Percentiles rank a stretch among this genome's conserved stretches.
phyloP scores from a whole-genome alignment of 2,329 filamentous ascomycete genomes.

The Penicillium sp. region DNA sequence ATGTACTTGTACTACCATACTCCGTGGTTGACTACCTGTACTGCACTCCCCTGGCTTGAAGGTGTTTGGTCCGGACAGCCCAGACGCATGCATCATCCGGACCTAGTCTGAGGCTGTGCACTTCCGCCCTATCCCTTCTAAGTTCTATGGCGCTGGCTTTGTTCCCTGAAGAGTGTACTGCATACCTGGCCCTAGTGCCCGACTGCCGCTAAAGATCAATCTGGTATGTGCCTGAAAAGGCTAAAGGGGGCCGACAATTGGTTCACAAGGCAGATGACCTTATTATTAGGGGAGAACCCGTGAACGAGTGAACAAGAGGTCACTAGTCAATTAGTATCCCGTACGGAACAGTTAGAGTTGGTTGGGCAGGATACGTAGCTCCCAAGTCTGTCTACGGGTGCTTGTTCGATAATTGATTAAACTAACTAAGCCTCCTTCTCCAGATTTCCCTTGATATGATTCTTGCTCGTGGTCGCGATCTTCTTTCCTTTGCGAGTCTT shows the following conservation, averaged over 20 bases:
- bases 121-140: slow-evolving; percentile 3
- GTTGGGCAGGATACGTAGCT: not conserved
- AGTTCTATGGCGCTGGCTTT: not conserved
- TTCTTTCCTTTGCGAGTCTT: slow-evolving; percentile 7
- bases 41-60: not conserved
- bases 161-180: not conserved
- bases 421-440: not conserved
- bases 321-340: not conserved
- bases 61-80: not conserved
- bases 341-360: not conserved
- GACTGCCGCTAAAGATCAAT: not conserved
- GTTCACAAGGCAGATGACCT: not conserved
- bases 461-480: slow-evolving; percentile 21
- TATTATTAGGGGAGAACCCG: not conserved
- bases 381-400: not conserved
- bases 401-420: not conserved
- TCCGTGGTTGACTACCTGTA: too few species aligned
- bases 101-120: slow-evolving; percentile 16
- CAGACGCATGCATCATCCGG: slow-evolving; percentile 7
- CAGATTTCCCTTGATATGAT: slow-evolving; percentile 1
- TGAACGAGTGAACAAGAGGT: slow-evolving; percentile 1
- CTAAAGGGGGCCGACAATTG: not conserved
- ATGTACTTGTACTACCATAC: too few species aligned
- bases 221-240: not conserved
- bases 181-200: not conserved